These are phyloP conservation scores for Rhizopogon vinicolor DNA, from an alignment of 768 basidiomycete species.

Conservation along the genomic window DNA sequence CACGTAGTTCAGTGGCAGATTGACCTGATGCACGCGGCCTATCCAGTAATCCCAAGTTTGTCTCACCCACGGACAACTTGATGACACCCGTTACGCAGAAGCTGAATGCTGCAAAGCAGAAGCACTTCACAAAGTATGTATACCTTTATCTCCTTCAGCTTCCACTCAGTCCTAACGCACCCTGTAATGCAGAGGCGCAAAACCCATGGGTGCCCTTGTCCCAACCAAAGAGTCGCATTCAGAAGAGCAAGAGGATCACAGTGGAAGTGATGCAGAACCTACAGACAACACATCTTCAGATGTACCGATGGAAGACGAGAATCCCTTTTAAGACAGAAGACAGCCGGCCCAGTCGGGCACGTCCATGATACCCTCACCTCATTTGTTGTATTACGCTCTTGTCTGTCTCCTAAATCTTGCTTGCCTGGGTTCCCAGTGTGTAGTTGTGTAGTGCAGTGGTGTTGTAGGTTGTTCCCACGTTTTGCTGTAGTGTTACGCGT, in stretches of 20 bases:
- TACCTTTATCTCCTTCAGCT: neutral
- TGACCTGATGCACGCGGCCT: slow-evolving; percentile 8
- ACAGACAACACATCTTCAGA: slow-evolving; percentile 24
- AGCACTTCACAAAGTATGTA: slow-evolving; percentile 85
- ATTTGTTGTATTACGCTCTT: slow-evolving; percentile 20
- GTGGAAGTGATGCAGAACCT: slow-evolving; percentile 34
- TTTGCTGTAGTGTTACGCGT: slow-evolving; percentile 5
- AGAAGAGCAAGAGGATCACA: slow-evolving; percentile 28
- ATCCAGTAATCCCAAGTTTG: slow-evolving; percentile 75
- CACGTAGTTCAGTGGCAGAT: neutral
- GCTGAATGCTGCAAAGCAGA: slow-evolving; percentile 86
- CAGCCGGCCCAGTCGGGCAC: slow-evolving; percentile 8
- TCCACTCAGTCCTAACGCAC: slow-evolving; percentile 4
- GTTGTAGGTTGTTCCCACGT: slow-evolving; percentile 23
- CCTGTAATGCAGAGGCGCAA: slow-evolving; percentile 41
- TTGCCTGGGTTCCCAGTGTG: slow-evolving; percentile 16
- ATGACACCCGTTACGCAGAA: slow-evolving; percentile 94
- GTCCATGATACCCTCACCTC: slow-evolving; percentile 14
- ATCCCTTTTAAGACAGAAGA: slow-evolving; percentile 52
- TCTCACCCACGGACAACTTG: slow-evolving; percentile 94
- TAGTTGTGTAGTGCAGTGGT: neutral
- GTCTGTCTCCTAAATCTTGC: slow-evolving; percentile 25
- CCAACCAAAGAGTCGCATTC: slow-evolving; percentile 33
- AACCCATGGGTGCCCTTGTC: slow-evolving; percentile 60
- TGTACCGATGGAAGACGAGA: slow-evolving; percentile 48